These are phyloP conservation scores for Glebionis coronaria DNA, from an alignment of 129 eudicot species.

Conservation along the genomic window DNA sequence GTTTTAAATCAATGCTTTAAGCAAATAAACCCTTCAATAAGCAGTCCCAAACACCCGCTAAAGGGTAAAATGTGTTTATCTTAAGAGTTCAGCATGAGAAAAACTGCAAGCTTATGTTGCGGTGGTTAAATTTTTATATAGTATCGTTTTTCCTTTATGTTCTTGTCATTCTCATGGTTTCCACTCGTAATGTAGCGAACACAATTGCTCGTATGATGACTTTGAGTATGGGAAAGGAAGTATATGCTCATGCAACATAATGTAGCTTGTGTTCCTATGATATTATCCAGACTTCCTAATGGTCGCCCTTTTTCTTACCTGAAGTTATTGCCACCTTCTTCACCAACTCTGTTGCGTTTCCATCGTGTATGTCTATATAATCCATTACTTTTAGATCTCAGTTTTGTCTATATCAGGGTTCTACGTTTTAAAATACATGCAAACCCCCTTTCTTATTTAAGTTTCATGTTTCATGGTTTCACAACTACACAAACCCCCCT, in stretches of 20 bases:
- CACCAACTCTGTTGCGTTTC: conserved; percentile 11
- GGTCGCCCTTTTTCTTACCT: not conserved
- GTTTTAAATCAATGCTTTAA: too few relatives aligned
- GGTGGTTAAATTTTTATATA: too few relatives aligned
- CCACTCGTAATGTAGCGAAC: conserved; percentile 46
- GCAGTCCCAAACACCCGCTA: too few relatives aligned
- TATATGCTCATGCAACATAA: conserved; percentile 74
- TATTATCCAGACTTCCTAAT: not conserved
- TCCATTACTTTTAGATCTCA: conserved; percentile 22
- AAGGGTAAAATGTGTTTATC: too few relatives aligned
- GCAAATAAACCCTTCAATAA: too few relatives aligned
- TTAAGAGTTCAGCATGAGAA: too few relatives aligned
- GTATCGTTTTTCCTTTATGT: too few relatives aligned
- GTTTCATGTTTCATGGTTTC: too few relatives aligned
- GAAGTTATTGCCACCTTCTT: not conserved
- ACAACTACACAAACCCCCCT: too few relatives aligned
- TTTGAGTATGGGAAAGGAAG: conserved; percentile 46
- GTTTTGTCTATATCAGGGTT: conserved; percentile 9
- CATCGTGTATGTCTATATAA: not conserved
- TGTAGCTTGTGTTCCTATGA: conserved; percentile 39
- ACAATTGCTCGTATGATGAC: conserved; percentile 65
- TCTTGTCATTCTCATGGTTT: not conserved
- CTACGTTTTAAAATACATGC: not conserved
- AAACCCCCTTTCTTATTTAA: too few relatives aligned
- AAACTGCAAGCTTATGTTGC: too few relatives aligned